phyloP scores from a whole-genome alignment of 768 basidiomycete genomes.

The Tulasnella sp. region DNA sequence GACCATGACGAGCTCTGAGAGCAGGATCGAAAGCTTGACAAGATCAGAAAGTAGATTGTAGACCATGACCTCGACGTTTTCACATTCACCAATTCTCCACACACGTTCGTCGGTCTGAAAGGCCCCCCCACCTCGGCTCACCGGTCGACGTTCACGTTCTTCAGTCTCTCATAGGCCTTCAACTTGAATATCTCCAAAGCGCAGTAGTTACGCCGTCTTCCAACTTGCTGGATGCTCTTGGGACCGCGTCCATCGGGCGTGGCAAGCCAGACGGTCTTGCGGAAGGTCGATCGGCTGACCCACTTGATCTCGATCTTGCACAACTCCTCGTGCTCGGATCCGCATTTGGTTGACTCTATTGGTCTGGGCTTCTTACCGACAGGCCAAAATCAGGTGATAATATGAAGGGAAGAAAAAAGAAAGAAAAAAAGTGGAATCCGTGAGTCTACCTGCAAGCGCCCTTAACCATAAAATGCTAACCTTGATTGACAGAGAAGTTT shows the following conservation, averaged over 20 bases:
- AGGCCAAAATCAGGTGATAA: neutral
- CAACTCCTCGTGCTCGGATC: too few species aligned
- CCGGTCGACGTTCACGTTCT: constrained; percentile 3
- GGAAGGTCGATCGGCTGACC: constrained; percentile 15
- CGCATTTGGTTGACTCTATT: neutral
- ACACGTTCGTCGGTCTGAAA: neutral
- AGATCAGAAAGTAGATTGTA: neutral
- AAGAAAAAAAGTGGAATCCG: too few species aligned
- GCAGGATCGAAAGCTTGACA: neutral
- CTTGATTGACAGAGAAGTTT: neutral
- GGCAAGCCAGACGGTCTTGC: constrained; percentile 19
- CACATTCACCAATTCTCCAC: neutral
- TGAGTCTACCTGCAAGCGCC: neutral
- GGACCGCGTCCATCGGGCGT: constrained; percentile 10
- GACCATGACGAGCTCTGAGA: neutral
- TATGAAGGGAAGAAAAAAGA: too few species aligned
- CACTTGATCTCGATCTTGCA: neutral
- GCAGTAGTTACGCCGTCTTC: constrained; percentile 19
- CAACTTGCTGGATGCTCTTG: constrained; percentile 16
- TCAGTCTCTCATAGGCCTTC: constrained; percentile 2
- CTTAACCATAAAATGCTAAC: neutral
- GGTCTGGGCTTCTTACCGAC: neutral
- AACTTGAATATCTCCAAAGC: constrained; percentile 17
- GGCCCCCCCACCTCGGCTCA: neutral
- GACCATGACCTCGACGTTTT: neutral